Evolutionary conservation across 73 alveolate species (phyloP).

Genomic region (Durusdinium trenchii): DNA sequence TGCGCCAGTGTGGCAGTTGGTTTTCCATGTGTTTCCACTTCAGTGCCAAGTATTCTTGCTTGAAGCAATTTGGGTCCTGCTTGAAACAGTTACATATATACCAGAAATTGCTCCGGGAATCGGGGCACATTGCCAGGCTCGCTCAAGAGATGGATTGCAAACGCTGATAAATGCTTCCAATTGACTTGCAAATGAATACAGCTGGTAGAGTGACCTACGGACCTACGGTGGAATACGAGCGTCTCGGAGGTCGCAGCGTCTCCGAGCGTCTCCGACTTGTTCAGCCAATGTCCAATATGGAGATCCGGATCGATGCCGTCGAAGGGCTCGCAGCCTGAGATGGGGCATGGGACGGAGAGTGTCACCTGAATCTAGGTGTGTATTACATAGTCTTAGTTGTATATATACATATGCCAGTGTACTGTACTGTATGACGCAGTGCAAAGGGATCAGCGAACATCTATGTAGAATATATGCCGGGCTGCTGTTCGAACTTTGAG

Average conservation of each 20-base stretch:
- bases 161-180: no score
- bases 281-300: constrained; percentile 62
- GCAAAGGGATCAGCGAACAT: no score
- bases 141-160: no score
- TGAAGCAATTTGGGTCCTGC: constrained; percentile 28
- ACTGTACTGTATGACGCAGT: no score
- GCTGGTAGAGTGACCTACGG: background rate
- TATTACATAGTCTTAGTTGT: no score
- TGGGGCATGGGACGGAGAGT: no score
- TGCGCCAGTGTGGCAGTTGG: background rate
- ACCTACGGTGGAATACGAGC: background rate
- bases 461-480: no score
- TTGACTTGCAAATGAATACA: no score
- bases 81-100: background rate
- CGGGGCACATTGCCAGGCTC: background rate
- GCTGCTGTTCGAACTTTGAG: no score
- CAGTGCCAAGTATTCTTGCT: no score
- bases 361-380: no score
- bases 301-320: constrained; percentile 77
- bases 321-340: constrained; percentile 26
- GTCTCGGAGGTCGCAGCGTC: background rate
- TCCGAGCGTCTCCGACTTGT: background rate
- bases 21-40: background rate
- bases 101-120: background rate
- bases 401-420: no score